Evolutionary conservation across 1,139 yeast species (phyloP), one percentile per base, ranked within the genome.

Genomic region (Blastobotrys proliferans): DNA sequence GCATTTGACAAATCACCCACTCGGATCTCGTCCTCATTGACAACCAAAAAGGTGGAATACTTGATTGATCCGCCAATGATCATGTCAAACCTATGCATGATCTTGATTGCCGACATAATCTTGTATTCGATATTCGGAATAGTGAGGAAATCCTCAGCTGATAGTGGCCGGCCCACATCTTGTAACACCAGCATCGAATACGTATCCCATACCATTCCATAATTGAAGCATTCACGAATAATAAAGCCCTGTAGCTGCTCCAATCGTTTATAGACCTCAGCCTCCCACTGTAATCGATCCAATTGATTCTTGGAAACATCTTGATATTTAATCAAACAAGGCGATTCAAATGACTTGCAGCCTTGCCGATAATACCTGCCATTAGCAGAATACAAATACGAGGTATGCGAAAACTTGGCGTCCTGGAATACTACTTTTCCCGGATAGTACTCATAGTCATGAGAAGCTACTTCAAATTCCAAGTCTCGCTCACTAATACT

Each of bases 221-320:
- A 39, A 14, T 34, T 35, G 19, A 38, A 31, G 16, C 40, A 35
- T 24, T 30, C 30, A 9, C 45, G 48, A 28, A 44, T 32, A 3
- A 41, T 17, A 5, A 22, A 27, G 4, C 42, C 48, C 14, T 41
- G 45, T 4, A 33, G 21, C 22, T 19, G 17, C 21, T 34, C 27
- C 13, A 44, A 22, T 16, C 48, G 35, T n/a, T 24, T 21, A 18
- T 44, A 44, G 17, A 44, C 26, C 31, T 44, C 48, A 10, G 39
- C 42, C 27, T 44, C 48, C 48, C 48, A 44, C 13, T 39, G 38
- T 26, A 43, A 20, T 27, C 33, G 30, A 26, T 44, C 40, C 11
- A 21, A 24, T 26, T 39, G 31, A 2, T 25, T 16, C 35, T 38
- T 42, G 21, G 48, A 30, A 4, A 38, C 35, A 28, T 38, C 41